Evolutionary conservation across 495 filamentous ascomycete species (phyloP), one percentile per base, ranked within the genome.

Genomic region (Podospora fimiseda): DNA sequence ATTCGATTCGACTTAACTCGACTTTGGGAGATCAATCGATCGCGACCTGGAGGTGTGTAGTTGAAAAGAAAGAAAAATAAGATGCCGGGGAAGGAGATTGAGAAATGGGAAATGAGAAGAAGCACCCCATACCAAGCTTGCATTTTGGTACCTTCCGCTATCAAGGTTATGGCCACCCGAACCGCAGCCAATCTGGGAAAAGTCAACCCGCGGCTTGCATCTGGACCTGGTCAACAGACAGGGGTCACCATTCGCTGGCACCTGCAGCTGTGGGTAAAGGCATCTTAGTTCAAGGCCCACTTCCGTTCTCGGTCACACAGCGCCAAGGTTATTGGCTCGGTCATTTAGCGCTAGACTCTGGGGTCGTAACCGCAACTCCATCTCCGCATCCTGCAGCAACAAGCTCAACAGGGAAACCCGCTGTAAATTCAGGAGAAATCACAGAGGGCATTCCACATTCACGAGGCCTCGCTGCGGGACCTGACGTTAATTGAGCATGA

Each of bases 241-340:
- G 22, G 40, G 43, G 37, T 18, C 39, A 21, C 38, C 48, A 18
- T 14, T 49, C 41, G 43, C 50, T 52, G 49, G 21, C 30, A 44
- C 39, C 38, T 48, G 22, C 39, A 11, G 41, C 18, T 6, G 18
- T 39, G 48, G 24, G 36, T 18, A 48, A 33, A 33, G 27, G 27
- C 27, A 33, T 6, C 27, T 19, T 53, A 58, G 55, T 50, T 23
- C 14, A 5, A 15, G 37, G 11, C 27, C 50, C 18, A 42, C 27
- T 53, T 48, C 58, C 51, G 9, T 53, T 53, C 55, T 50, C 9
- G 51, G 58, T 20, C 22, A 36, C 30, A 47, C 41, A 43, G 21
- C 38, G 7, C 18, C 13, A 45, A 16, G 23, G 9, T 60, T 46
- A 60, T 60, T 60, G 58, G 58, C 46, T 40, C 16, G 16, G 20